Evolutionary conservation across 306 rosid genomes (phyloP).

Genomic region (Vachellia pachyceras): DNA sequence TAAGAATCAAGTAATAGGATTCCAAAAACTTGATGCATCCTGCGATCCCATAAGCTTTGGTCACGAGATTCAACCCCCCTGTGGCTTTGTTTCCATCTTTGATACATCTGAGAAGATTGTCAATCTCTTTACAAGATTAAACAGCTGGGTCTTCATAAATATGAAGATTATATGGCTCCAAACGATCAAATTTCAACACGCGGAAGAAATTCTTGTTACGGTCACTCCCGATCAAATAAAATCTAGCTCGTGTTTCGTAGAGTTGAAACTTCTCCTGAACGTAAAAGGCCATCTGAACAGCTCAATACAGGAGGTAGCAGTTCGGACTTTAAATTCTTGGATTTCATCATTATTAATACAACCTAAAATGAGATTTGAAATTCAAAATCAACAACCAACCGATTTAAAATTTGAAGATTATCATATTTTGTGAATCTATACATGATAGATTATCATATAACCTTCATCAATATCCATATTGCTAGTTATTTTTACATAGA

Average conservation of each 20-base stretch:
- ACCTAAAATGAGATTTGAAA: not conserved
- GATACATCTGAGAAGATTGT: constrained; percentile 72
- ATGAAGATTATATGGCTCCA: constrained; percentile 82
- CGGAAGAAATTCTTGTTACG: constrained; percentile 75
- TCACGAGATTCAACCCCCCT: constrained; percentile 74
- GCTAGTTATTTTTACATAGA: no score
- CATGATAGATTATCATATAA: no score
- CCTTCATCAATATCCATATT: no score
- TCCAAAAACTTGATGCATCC: constrained; percentile 95
- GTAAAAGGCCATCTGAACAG: constrained; percentile 51
- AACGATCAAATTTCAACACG: constrained; percentile 92
- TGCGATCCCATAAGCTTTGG: constrained; percentile 84
- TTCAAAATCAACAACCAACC: not conserved
- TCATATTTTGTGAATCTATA: no score
- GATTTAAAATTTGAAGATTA: no score
- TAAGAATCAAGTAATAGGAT: constrained; percentile 86
- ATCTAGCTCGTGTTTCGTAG: constrained; percentile 89
- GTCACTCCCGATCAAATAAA: constrained; percentile 86
- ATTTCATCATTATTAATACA: constrained; percentile 31
- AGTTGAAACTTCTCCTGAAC: constrained; percentile 89
- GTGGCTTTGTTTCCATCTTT: constrained; percentile 87
- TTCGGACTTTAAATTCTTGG: constrained; percentile 38
- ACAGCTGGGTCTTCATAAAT: constrained; percentile 86
- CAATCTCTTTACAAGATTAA: constrained; percentile 82
- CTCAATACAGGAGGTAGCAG: constrained; percentile 20